phyloP scores from a whole-genome alignment of 2,329 filamentous ascomycete genomes.

The Juglanconis sp. region DNA sequence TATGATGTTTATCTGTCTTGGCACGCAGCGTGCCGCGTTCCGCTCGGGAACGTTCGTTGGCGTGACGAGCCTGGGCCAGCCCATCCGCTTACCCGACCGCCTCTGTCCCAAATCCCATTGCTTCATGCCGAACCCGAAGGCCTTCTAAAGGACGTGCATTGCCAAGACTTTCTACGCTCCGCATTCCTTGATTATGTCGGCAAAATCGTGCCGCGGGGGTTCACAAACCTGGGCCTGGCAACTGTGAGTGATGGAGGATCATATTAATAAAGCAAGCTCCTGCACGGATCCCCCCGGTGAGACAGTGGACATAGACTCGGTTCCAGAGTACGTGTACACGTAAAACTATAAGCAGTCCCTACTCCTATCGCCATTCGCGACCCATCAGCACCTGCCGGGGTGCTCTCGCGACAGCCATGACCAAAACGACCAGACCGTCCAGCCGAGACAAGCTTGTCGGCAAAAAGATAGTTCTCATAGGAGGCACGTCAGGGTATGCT shows the following conservation, averaged over 20 bases:
- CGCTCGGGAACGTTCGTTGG: not conserved
- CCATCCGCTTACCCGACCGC: not conserved
- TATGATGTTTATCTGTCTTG: not conserved
- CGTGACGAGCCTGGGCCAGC: too few relatives aligned
- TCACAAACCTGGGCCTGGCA: not conserved
- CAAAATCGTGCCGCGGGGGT: not conserved
- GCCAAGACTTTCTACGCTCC: constrained; percentile 5
- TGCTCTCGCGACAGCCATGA: not conserved
- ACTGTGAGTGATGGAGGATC: not conserved
- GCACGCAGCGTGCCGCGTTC: not conserved
- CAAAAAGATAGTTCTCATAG: constrained; percentile 34
- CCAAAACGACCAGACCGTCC: not conserved
- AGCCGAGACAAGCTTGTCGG: constrained; percentile 30
- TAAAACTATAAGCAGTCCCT: not conserved
- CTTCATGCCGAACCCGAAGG: not conserved
- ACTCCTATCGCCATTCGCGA: not conserved
- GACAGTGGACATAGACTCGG: not conserved
- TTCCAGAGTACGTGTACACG: not conserved
- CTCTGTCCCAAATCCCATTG: not conserved
- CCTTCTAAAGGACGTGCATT: constrained; percentile 1
- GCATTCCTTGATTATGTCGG: not conserved
- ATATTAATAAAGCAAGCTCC: not conserved
- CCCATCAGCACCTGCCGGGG: too few relatives aligned
- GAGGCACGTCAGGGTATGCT: constrained; percentile 33
- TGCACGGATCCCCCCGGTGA: not conserved